Base-by-base conservation (phyloP, 495 filamentous ascomycete species). In the Penicillium antarcticum region DNA sequence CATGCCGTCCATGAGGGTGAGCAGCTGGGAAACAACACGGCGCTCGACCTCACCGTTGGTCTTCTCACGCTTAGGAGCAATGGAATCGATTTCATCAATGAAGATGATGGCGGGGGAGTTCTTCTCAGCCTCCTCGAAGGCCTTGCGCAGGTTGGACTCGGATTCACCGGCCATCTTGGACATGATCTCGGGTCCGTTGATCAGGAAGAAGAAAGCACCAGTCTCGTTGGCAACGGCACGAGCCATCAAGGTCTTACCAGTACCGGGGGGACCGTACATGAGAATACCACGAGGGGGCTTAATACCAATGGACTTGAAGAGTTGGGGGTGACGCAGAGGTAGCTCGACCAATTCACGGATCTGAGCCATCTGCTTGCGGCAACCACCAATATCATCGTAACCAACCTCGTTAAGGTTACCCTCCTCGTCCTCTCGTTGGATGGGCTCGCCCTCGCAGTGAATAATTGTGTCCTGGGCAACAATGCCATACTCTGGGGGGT, bases 291-390 rank as follows among this genome's bases (percentile, higher is more conserved):
- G 92, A 36, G 94, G 94, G 33, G 94, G 95, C 82, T 98, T 98
- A 77, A 98, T 97, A 85, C 94, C 94, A 61, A 98, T 97, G 36
- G 92, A 97, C 81, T 97, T 97, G 89, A 98, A 98, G 18, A 98
- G 87, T 67, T 97, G 94, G 46, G 94, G 94, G 71, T 98, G 94
- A 56, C 94, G 84, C 12, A 98, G 81, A 45, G 94, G 94, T 61
- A 98, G 78, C 80, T 98, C 94, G 52, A 98, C 94, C 80, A 98
- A 81, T 72, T 98, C 94, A 68, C 94, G 88, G 57, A 97, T 95
- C 78, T 98, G 94, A 51, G 94, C 94, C 94, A 98, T 96, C 77
- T 98, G 94, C 77, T 98, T 98, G 60, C 94, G 83, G 83, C 94
- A 98, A 52, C 94, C 94, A 83, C 94, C 94, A 71, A 98, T 97